A percentile compares a stretch with the other conserved stretches of the same genome.
Evolutionary conservation across 345 rosid species (phyloP).

Genomic region (Pelargonium nanum): DNA sequence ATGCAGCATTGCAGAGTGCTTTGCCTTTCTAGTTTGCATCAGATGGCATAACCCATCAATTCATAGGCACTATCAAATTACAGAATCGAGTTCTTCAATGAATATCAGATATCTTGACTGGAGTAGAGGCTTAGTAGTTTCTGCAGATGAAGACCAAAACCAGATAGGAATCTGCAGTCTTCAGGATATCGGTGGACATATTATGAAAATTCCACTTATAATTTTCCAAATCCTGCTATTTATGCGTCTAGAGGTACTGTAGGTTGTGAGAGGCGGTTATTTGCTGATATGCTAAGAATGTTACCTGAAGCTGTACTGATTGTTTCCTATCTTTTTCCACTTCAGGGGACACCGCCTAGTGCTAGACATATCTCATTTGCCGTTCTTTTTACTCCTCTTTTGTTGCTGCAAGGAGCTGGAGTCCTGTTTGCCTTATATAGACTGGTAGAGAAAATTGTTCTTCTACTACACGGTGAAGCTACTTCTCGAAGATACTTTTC

Average conservation of each 20-base stretch:
- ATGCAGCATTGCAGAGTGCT: conserved; percentile 82
- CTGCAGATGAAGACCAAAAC: conserved; percentile 46
- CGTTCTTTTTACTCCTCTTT: conserved; percentile 56
- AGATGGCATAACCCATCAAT: conserved; percentile 86
- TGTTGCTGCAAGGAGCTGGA: conserved; percentile 79
- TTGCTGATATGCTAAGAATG: not conserved
- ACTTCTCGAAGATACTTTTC: conserved; percentile 33
- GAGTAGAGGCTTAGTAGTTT: conserved; percentile 54
- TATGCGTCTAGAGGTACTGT: conserved; percentile 78
- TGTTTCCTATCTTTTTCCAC: conserved; percentile 2
- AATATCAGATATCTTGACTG: conserved; percentile 52
- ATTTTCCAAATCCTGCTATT: conserved; percentile 67
- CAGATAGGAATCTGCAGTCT: conserved; percentile 51
- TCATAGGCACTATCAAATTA: conserved; percentile 46
- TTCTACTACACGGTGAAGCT: conserved; percentile 31
- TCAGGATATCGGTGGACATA: conserved; percentile 83
- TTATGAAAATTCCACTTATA: conserved; percentile 74
- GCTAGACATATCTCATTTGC: conserved; percentile 48
- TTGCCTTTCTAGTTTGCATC: conserved; percentile 84
- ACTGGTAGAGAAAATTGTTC: conserved; percentile 48
- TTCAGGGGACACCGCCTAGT: conserved; percentile 70
- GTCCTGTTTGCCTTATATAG: conserved; percentile 53
- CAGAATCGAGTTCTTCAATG: conserved; percentile 44
- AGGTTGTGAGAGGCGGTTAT: conserved; percentile 2
- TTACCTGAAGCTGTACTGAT: conserved; percentile 5